Evolutionary conservation across 805 yeast species (phyloP).

Genomic region (Barnettozyma californica): DNA sequence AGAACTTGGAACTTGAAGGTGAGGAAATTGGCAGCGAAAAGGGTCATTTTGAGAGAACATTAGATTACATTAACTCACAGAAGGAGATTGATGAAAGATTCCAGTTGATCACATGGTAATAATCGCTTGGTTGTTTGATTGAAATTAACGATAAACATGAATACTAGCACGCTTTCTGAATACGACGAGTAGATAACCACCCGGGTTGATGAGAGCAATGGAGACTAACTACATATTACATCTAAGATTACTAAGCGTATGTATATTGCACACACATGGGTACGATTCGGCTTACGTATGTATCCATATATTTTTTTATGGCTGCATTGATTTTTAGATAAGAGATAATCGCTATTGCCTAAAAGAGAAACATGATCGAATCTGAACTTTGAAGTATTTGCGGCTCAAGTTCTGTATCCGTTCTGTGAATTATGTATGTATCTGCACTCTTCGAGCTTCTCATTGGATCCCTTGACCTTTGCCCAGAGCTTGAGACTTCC

Average conservation of each 20-base stretch:
- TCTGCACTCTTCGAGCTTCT: neutral
- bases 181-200: neutral
- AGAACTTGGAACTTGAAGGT: conserved; percentile 17
- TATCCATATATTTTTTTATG: too few relatives aligned
- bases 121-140: neutral
- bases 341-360: neutral
- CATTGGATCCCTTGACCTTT: neutral
- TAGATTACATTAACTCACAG: conserved; percentile 65
- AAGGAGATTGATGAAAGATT: conserved; percentile 66
- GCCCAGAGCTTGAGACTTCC: neutral
- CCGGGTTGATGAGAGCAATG: too few relatives aligned
- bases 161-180: neutral
- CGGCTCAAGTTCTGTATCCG: neutral
- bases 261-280: too few relatives aligned
- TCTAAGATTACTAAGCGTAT: too few relatives aligned
- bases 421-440: too few relatives aligned
- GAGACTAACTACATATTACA: too few relatives aligned
- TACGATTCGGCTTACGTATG: too few relatives aligned
- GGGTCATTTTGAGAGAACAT: conserved; percentile 63
- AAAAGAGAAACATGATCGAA: neutral
- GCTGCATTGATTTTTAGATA: neutral
- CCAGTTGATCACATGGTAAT: conserved; percentile 38
- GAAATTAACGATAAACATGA: neutral
- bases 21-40: conserved; percentile 22
- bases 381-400: neutral